Evolutionary conservation across 2,329 filamentous ascomycete species (phyloP).

Genomic region (Rhytidhysteron rufulum): DNA sequence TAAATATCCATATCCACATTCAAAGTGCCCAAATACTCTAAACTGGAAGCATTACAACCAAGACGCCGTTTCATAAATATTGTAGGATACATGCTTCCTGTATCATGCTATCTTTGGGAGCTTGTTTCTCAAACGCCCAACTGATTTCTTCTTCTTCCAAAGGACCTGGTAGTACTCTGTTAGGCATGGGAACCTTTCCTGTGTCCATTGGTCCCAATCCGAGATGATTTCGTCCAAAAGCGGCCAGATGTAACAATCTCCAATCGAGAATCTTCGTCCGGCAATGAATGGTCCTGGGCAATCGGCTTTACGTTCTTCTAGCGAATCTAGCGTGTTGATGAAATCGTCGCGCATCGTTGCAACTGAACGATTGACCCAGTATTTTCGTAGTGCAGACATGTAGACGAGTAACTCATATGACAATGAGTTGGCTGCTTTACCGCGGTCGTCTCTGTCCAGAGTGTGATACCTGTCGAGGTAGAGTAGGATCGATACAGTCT

Average conservation of each 20-base stretch:
- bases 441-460: conserved; percentile 17
- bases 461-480: conserved; percentile 33
- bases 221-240: conserved; percentile 21
- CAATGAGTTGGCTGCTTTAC: conserved; percentile 12
- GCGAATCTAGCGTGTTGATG: conserved; percentile 8
- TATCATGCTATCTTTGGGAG: conserved; percentile 10
- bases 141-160: conserved; percentile 29
- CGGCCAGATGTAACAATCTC: conserved; percentile 32
- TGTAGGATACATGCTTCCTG: not conserved
- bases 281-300: conserved; percentile 25
- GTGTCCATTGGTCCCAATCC: conserved; percentile 20
- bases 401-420: conserved; percentile 18
- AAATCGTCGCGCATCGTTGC: conserved; percentile 13
- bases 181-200: conserved; percentile 16
- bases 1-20: not conserved
- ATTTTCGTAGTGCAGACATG: conserved; percentile 11
- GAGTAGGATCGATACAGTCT: conserved; percentile 21
- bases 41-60: not conserved
- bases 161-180: conserved; percentile 22
- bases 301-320: conserved; percentile 18
- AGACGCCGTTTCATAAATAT: not conserved
- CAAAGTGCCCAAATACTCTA: not conserved
- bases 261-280: conserved; percentile 25
- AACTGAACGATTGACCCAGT: conserved; percentile 14
- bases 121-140: conserved; percentile 19